Evolutionary conservation across 108 stramenopile genomes (phyloP), one percentile per base, ranked within the genome.

Genomic region (Nitzschia inconspicua): DNA sequence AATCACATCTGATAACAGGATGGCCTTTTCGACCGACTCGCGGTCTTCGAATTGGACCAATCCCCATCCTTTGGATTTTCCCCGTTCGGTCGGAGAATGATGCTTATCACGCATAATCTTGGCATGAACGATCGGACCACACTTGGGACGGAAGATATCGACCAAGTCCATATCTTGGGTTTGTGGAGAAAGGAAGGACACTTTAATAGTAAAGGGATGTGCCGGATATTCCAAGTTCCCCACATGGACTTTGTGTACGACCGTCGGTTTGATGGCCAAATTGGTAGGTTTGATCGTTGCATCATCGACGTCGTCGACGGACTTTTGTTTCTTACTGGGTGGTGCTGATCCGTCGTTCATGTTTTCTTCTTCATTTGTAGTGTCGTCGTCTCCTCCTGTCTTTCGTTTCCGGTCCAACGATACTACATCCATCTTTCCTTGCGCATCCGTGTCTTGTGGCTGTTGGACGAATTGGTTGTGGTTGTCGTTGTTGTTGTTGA

Each of bases 161-260:
- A 88, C 86, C 1, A 95, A 69, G 66, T 95, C 90, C 89, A 87
- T 87, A 51, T 95, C 94, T 71, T 90, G 72, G 9, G 85, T 85
- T 6, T 78, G 58, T 24, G 47, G 57, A 29, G 64, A 32, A 1
- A 95, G 72, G 39, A 83, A 81, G 9, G 84, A 81, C 10, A 92
- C 84, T 32, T 85, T 78, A n/a, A 95, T 76, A 9, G 94, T 91
- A 68, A 73, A 90, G 10, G 94, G 94, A 65, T 95, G 94, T 4
- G 86, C 90, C n/a, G 86, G 88, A 60, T 86, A 88, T 18, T 88
- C 83, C 26, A 89, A 34, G 25, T 89, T 78, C 20, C 91, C 91
- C 36, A 89, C 65, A 18, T 79, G 63, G 36, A 93, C 84, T 63
- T 73, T 87, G 72, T 87, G 82, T 34, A 57, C 68, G 3, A 60